Evolutionary conservation across 768 basidiomycete species (phyloP).

Genomic region (Tylopilus intermedius): DNA sequence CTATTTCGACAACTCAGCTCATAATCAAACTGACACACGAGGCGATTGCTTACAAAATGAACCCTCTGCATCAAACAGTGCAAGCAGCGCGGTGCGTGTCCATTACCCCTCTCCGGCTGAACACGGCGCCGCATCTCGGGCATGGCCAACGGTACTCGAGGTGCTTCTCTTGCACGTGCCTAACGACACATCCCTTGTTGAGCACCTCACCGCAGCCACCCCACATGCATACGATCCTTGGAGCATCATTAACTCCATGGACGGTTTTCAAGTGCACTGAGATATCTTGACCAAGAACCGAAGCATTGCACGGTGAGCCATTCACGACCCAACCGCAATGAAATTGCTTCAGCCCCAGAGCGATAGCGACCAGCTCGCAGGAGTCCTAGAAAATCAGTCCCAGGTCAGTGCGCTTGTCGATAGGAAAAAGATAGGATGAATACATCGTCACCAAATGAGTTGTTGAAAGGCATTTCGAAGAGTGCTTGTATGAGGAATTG

Average conservation of each 20-base stretch:
- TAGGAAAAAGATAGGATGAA: neutral
- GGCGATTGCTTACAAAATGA: conserved; percentile 1
- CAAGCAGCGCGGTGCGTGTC: conserved; percentile 13
- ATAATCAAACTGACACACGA: neutral
- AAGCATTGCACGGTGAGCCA: conserved; percentile 8
- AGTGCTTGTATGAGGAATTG: neutral
- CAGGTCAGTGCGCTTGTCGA: neutral
- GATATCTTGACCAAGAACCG: conserved; percentile 15
- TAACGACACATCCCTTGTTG: conserved; percentile 10
- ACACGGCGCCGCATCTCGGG: conserved; percentile 9
- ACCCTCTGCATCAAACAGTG: neutral
- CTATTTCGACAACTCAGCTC: conserved; percentile 3
- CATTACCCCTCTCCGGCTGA: conserved; percentile 22
- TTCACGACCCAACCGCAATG: conserved; percentile 11
- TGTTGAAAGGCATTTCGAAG: conserved; percentile 7
- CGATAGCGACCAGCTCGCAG: conserved; percentile 8
- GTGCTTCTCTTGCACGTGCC: conserved; percentile 25
- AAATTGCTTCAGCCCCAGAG: neutral
- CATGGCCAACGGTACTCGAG: conserved; percentile 23
- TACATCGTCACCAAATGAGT: conserved; percentile 15
- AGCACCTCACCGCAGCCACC: conserved; percentile 13
- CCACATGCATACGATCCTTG: conserved; percentile 16
- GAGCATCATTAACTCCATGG: conserved; percentile 5
- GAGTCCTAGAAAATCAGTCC: conserved; percentile 5
- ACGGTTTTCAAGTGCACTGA: conserved; percentile 11